Base-by-base conservation (phyloP, 441 rosid genomes). In the Isatis lusitanica region DNA sequence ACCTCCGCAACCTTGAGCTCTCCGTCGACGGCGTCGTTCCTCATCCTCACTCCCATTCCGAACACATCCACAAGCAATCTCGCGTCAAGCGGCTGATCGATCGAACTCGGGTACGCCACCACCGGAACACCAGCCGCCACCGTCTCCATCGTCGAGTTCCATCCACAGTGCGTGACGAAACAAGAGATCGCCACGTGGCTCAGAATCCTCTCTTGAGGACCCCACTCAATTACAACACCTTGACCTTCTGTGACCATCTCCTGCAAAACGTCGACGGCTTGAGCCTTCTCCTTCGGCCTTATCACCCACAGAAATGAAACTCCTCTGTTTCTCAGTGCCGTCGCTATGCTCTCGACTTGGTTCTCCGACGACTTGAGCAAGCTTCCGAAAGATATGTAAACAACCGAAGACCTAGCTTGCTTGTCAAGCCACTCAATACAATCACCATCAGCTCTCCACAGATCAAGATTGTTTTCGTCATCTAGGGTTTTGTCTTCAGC, bases 341-440 rank as follows among this genome's bases (percentile, higher is more conserved):
- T 66, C 0, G 89, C 83, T 48, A 85, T 76, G 58, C 68, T 81
- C 16, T 79, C 75, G 9, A 78, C 69, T 28, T 81, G 86, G 33
- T 74, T 66, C 74, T 76, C 73, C 2, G 79, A 55, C 24, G 68
- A 44, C 46, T 53, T 10, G 1, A 50, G 63, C 2, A 85, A 43
- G 52, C 89, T 85, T 9, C 91, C 89, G 4, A 87, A 85, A 0
- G 87, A 81, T 39, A 87, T 81, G 71, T 85, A 87, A 15, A 87
- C 79, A 6, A 84, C 86, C 0, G 91, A 85, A 2, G 74, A 73
- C 50, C 75, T 59, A 1, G n/a, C 78, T 70, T 83, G 78, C 75
- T 67, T 71, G 69, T 85, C 84, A 43, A 84, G 86, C 86, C 87
- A 87, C 47, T 83, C 75, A 4, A 82, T 68, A 65, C 86, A 85